These are phyloP conservation scores for Cladosporium sp. DNA, from an alignment of 2,329 filamentous ascomycete genomes.

Conservation along the genomic window DNA sequence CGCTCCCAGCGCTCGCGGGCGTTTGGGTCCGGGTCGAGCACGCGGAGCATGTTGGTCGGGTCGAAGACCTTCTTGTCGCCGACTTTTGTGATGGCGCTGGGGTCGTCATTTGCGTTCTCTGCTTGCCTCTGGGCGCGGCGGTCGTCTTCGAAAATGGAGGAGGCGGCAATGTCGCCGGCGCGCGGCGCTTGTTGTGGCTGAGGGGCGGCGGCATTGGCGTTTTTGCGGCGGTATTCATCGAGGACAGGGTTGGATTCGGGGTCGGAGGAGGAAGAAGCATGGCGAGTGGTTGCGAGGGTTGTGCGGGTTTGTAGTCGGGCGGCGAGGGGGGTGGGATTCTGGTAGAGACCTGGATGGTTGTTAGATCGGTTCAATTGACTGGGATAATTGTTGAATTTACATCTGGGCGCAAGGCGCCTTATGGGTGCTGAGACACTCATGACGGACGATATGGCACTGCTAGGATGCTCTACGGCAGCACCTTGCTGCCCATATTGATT, in stretches of 20 bases:
- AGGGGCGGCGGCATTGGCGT: constrained; percentile 23
- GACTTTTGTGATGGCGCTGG: constrained; percentile 22
- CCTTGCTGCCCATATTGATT: not conserved
- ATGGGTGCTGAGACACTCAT: constrained; percentile 70
- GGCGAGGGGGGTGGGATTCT: constrained; percentile 23
- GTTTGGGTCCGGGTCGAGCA: constrained; percentile 74
- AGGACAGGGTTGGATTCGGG: constrained; percentile 59
- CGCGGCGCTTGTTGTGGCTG: constrained; percentile 17
- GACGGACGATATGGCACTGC: constrained; percentile 24
- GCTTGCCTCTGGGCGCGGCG: constrained; percentile 29
- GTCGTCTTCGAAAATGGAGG: constrained; percentile 56
- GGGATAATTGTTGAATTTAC: constrained; percentile 48
- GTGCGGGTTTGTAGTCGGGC: constrained; percentile 19
- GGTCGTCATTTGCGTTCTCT: constrained; percentile 28
- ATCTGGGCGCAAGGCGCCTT: constrained; percentile 61
- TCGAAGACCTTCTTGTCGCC: constrained; percentile 43
- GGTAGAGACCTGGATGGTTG: constrained; percentile 27
- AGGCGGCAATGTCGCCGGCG: constrained; percentile 50
- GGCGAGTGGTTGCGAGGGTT: constrained; percentile 21
- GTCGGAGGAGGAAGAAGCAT: constrained; percentile 23
- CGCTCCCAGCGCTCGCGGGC: constrained; percentile 75
- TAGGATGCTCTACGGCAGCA: not conserved
- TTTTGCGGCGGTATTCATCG: constrained; percentile 55
- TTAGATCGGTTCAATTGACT: constrained; percentile 1
- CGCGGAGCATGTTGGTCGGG: constrained; percentile 59